These are phyloP conservation scores for Hagleromyces aurorensis DNA, from an alignment of 805 yeast species.

Conservation along the genomic window DNA sequence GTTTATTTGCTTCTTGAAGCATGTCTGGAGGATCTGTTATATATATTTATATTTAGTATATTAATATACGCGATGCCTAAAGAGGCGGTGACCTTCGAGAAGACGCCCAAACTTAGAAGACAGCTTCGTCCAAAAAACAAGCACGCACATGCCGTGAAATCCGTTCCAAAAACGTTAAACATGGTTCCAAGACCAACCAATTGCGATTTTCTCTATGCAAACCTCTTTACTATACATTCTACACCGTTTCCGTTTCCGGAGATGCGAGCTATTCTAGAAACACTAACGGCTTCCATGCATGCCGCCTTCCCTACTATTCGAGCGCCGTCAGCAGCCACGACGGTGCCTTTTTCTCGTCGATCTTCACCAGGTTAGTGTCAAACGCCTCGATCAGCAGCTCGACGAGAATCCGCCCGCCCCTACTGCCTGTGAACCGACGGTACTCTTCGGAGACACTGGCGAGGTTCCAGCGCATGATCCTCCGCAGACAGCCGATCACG, in stretches of 20 bases:
- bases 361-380: conserved; percentile 26
- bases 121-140: conserved; percentile 3
- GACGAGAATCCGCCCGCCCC: conserved; percentile 88
- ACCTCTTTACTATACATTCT: no score
- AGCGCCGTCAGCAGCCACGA: conserved; percentile 27
- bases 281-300: background rate
- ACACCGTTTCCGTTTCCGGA: no score
- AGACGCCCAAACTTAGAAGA: no score
- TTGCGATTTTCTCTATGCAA: no score
- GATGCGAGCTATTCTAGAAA: no score
- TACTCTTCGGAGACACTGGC: conserved; percentile 92
- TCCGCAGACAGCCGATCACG: conserved; percentile 85
- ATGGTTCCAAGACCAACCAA: background rate
- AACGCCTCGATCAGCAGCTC: conserved; percentile 73
- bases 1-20: no score
- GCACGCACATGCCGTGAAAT: conserved; percentile 3
- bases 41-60: no score
- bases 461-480: conserved; percentile 95
- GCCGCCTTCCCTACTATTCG: conserved; percentile 3
- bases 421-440: conserved; percentile 83
- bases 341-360: conserved; percentile 27
- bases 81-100: no score
- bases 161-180: conserved; percentile 1
- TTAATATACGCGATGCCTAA: no score
- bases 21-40: no score